These are phyloP conservation scores for Zoysia matrella DNA, from an alignment of 202 grass and related monocot species.

Conservation along the genomic window DNA sequence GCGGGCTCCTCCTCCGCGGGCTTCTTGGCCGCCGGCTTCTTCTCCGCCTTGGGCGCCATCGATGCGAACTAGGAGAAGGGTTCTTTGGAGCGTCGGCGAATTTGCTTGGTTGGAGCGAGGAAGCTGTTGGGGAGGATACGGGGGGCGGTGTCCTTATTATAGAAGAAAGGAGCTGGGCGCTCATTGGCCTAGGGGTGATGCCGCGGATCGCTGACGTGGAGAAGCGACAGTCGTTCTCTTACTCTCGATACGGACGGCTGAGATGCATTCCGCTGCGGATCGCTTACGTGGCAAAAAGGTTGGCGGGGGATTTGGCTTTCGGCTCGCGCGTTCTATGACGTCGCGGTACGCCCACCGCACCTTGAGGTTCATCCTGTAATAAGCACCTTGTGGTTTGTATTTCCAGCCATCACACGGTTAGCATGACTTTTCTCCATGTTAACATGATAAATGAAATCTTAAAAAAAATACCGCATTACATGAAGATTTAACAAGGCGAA, in stretches of 20 bases:
- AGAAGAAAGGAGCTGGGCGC: background rate
- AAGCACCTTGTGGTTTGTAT: no score
- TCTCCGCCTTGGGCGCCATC: no score
- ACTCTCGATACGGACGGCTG: background rate
- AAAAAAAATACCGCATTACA: background rate
- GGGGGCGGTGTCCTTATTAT: conserved; percentile 36
- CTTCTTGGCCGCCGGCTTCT: no score
- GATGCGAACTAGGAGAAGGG: background rate
- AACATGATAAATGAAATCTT: no score
- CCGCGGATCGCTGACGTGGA: conserved; percentile 45
- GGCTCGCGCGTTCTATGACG: background rate
- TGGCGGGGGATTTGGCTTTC: conserved; percentile 8
- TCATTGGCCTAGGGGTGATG: conserved; percentile 39
- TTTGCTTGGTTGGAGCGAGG: background rate
- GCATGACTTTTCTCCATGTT: no score
- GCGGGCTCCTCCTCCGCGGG: no score
- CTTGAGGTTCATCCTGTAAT: background rate
- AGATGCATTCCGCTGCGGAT: conserved; percentile 14
- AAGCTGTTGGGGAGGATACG: background rate
- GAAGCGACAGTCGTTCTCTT: background rate
- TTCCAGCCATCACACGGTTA: no score
- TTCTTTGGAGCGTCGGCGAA: background rate
- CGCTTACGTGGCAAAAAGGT: conserved; percentile 31
- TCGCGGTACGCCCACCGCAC: background rate
- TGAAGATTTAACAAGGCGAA: conserved; percentile 6